Base-by-base conservation (phyloP, 2,329 filamentous ascomycete genomes). In the Diaporthe vaccinii region DNA sequence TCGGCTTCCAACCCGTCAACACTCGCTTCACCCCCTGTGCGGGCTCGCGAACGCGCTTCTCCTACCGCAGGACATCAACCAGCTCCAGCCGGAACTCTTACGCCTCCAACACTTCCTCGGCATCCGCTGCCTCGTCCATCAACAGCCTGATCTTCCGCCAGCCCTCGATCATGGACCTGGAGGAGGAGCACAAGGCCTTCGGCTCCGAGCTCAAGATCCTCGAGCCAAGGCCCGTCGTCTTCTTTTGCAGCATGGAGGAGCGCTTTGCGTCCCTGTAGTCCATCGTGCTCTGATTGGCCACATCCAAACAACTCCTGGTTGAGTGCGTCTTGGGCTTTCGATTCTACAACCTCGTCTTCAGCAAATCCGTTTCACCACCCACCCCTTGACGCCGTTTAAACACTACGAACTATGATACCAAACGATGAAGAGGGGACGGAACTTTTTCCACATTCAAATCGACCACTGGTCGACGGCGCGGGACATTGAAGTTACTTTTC, bases 211-310 rank as follows among this genome's bases (percentile, higher is more conserved):
- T 92, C 12, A 86, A 85, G 78, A 84, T 93, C 25, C 86, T 93
- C 36, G 91, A 93, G 82, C 91, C 91, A 2, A 84, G 91, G 58
- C 91, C 91, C 15, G 86, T 91, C 49, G 89, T 91, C 72, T 92
- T 91, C 83, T 92, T 90, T 88, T 89, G 89, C 78, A 89, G 91
- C 53, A 82, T 92, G 65, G 91, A 92, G 82, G 91, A 92, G 84
- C 86, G 90, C 71, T 90, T 92, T 81, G 84, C 85, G 58, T 84
- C 83, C 28, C 83, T 86, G 65, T 85, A 80, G 78, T 28, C 46
- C 46, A 46, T 17, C 49, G 12, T 15, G 36, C 34, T 41, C 41
- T 55, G 46, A 44, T 31, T 53, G 75, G 31, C 15, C 36, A 39
- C 28, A 73, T 41, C 58, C 46, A 73, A 65, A 53, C 46, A 73